A percentile compares a stretch with the other conserved stretches of the same genome.
Conservation (phyloP, 257 asterid species). For the Osmanthus fragrans region DNA sequence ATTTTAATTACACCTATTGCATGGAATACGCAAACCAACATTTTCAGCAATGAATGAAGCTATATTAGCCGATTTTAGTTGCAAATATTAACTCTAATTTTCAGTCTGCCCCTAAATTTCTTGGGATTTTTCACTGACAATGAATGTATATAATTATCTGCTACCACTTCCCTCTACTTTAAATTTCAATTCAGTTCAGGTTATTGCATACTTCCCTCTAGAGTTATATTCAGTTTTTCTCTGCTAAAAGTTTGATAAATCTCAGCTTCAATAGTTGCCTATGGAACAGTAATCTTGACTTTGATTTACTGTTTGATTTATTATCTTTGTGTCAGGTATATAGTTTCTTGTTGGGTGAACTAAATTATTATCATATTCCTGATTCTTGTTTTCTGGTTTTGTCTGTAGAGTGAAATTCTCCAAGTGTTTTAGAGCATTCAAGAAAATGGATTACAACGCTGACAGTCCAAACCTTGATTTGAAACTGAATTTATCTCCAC, state of each 20-base stretch:
- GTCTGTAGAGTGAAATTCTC: not conserved
- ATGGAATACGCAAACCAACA: conserved; percentile 39
- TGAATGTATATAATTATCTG: conserved; percentile 32
- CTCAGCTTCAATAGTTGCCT: conserved; percentile 12
- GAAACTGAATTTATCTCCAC: conserved; percentile 45
- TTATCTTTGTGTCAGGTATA: not conserved
- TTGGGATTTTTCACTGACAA: conserved; percentile 41
- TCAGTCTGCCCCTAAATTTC: conserved; percentile 45
- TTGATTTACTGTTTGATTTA: conserved; percentile 17
- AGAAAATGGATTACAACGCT: conserved; percentile 34
- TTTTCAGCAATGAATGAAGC: conserved; percentile 53
- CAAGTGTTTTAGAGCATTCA: not conserved
- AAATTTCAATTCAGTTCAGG: conserved; percentile 15
- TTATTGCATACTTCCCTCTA: conserved; percentile 18
- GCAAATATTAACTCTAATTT: conserved; percentile 27
- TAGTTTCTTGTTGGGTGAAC: not conserved
- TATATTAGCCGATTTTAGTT: conserved; percentile 24
- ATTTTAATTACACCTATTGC: conserved; percentile 31
- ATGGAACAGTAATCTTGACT: conserved; percentile 23
- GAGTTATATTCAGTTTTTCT: not conserved
- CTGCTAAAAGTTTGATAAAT: conserved; percentile 3
- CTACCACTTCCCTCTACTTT: conserved; percentile 33
- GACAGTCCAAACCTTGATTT: conserved; percentile 43
- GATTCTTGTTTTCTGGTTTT: not conserved
- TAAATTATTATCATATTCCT: not conserved